phyloP scores from a whole-genome alignment of 2,329 filamentous ascomycete genomes.

The Colletotrichum sp. region DNA sequence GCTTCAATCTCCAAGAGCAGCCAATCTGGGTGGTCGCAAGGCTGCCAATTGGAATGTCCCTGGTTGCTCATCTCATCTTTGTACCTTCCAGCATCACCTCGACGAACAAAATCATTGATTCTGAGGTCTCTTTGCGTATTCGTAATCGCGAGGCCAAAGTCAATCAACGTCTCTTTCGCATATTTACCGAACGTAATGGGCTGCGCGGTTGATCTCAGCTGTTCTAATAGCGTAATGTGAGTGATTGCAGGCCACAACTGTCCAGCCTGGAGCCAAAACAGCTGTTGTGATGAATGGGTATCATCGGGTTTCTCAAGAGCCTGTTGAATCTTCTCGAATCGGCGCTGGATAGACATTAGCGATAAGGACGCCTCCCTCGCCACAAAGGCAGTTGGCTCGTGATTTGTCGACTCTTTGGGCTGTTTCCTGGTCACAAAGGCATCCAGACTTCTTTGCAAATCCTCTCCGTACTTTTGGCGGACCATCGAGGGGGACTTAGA shows the following conservation, averaged over 20 bases:
- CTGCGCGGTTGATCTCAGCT: constrained; percentile 41
- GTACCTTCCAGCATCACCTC: constrained; percentile 29
- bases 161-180: constrained; percentile 44
- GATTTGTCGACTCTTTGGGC: neutral
- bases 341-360: neutral
- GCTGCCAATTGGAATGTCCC: constrained; percentile 64
- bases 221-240: constrained; percentile 47
- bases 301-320: neutral
- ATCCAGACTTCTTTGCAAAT: constrained; percentile 29
- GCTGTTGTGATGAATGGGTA: constrained; percentile 18
- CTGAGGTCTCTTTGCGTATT: constrained; percentile 49
- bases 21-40: constrained; percentile 63
- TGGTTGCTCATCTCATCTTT: constrained; percentile 48
- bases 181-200: constrained; percentile 31
- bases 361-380: neutral
- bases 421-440: constrained; percentile 25
- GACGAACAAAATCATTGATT: constrained; percentile 36
- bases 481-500: constrained; percentile 34
- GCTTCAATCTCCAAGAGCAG: constrained; percentile 71
- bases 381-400: neutral
- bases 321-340: neutral
- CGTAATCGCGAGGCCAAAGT: constrained; percentile 48
- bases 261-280: constrained; percentile 45
- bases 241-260: constrained; percentile 53
- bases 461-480: constrained; percentile 39